These are phyloP conservation scores for Crassisporium funariophilum DNA, from an alignment of 768 basidiomycete genomes.

Conservation along the genomic window DNA sequence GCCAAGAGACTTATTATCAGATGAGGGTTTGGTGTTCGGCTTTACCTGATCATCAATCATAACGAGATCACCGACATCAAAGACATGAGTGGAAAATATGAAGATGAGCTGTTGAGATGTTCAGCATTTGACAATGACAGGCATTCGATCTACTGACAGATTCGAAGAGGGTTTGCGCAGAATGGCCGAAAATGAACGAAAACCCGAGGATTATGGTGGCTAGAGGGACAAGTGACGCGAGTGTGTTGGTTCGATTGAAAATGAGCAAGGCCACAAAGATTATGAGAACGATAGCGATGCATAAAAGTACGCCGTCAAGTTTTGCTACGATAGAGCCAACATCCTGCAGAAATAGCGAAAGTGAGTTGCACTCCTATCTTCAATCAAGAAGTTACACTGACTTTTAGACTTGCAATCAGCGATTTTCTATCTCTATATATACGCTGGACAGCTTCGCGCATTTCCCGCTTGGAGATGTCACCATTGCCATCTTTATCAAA, in stretches of 20 bases:
- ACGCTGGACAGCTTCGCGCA: conserved; percentile 80
- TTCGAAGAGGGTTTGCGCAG: conserved; percentile 78
- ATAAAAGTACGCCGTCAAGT: conserved; percentile 73
- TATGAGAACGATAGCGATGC: conserved; percentile 55
- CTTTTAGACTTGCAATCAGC: conserved; percentile 70
- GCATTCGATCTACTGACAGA: conserved; percentile 47
- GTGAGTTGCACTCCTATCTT: conserved; percentile 4
- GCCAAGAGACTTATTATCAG: neutral
- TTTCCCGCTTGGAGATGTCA: conserved; percentile 75
- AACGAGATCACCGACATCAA: conserved; percentile 80
- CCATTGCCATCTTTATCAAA: conserved; percentile 87
- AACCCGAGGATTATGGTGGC: conserved; percentile 82
- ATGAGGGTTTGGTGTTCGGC: too few relatives aligned
- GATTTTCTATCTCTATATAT: conserved; percentile 81
- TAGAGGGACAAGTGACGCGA: conserved; percentile 75
- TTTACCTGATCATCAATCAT: conserved; percentile 74
- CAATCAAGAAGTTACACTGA: conserved; percentile 24
- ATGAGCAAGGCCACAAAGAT: conserved; percentile 75
- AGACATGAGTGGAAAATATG: conserved; percentile 86
- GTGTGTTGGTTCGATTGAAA: conserved; percentile 65
- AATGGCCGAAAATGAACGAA: conserved; percentile 84
- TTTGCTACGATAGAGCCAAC: conserved; percentile 74
- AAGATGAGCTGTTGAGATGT: conserved; percentile 62
- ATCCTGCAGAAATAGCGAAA: conserved; percentile 43
- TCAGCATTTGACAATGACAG: neutral